A percentile compares a stretch with the other conserved stretches of the same genome.
Conservation (phyloP, 148 eudicot genomes). For the Rhododendron griersonianum region DNA sequence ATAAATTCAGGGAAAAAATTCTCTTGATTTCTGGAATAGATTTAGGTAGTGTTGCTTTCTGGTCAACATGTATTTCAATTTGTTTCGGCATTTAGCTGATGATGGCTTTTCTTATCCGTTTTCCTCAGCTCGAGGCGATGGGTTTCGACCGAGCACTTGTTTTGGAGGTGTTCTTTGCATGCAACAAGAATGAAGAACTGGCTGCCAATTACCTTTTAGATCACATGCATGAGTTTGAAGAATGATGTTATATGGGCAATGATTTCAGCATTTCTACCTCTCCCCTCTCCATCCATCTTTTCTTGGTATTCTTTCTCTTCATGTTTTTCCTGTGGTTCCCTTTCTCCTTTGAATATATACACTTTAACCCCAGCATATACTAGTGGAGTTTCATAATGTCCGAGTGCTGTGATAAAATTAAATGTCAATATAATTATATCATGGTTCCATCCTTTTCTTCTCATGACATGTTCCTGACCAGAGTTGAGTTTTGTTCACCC, state of each 20-base stretch:
- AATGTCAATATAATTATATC: neutral
- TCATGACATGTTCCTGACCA: neutral
- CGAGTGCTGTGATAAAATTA: neutral
- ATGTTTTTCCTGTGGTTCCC: neutral
- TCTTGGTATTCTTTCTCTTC: neutral
- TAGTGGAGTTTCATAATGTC: neutral
- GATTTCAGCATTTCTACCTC: neutral
- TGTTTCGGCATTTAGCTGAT: neutral
- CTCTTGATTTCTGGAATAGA: neutral
- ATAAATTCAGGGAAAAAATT: neutral
- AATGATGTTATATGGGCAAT: constrained; percentile 8
- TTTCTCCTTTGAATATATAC: neutral
- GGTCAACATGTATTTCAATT: neutral
- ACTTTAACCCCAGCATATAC: neutral
- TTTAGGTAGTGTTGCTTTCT: neutral
- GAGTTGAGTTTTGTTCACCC: too few relatives aligned
- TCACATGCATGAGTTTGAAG: constrained; percentile 69
- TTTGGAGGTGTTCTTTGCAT: constrained; percentile 71
- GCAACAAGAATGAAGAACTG: constrained; percentile 79
- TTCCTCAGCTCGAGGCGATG: constrained; percentile 74
- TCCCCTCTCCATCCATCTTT: neutral
- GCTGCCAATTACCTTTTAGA: constrained; percentile 79
- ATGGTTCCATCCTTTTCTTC: neutral
- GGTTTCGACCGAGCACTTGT: constrained; percentile 68
- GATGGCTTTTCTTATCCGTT: neutral